Evolutionary conservation across 2,329 filamentous ascomycete genomes (phyloP).

Genomic region (Fusarium marasasianum): DNA sequence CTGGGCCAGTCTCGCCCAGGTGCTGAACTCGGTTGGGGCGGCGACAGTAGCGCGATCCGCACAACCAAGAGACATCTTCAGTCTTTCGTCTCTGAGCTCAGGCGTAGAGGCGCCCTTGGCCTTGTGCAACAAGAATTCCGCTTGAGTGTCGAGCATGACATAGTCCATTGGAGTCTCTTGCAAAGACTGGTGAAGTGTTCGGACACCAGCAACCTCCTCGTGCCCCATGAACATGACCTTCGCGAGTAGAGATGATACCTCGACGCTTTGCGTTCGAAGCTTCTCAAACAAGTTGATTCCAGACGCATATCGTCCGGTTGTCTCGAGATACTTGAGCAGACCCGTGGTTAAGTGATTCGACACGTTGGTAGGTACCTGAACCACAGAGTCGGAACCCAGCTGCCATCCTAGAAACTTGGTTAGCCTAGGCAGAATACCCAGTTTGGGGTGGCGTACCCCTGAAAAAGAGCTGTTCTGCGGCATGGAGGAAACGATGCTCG

Average conservation of each 20-base stretch:
- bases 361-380: constrained; percentile 96
- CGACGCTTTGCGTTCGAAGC: constrained; percentile 86
- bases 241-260: constrained; percentile 91
- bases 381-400: constrained; percentile 93
- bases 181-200: constrained; percentile 85
- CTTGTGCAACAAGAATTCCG: constrained; percentile 90
- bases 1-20: constrained; percentile 92
- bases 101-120: constrained; percentile 65
- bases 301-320: constrained; percentile 91
- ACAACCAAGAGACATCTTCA: constrained; percentile 88
- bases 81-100: constrained; percentile 70
- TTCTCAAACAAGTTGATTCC: constrained; percentile 99
- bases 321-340: constrained; percentile 92
- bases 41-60: constrained; percentile 95
- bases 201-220: constrained; percentile 95
- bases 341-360: constrained; percentile 97
- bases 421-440: constrained; percentile 15
- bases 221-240: constrained; percentile 94
- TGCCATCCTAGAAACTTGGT: constrained; percentile 76
- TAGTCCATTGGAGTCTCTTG: constrained; percentile 98
- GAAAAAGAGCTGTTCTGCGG: constrained; percentile 95
- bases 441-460: constrained; percentile 66
- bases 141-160: constrained; percentile 92
- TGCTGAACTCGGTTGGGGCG: constrained; percentile 95
- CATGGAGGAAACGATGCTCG: constrained; percentile 94